Evolutionary conservation across 176 grass and related monocot species (phyloP).

Genomic region (Rhynchospora pubera): DNA sequence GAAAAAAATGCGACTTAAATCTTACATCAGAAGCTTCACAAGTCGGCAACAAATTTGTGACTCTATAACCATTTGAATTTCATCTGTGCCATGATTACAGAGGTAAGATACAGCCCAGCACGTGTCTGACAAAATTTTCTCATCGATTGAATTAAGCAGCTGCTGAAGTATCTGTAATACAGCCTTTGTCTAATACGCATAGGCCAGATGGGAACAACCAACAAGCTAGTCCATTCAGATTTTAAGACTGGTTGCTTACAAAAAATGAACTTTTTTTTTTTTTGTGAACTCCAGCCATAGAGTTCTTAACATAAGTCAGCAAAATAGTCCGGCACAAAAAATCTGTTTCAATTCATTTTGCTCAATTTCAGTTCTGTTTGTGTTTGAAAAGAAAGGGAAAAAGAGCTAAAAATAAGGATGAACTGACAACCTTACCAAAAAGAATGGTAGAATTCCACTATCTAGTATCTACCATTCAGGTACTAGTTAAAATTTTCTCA

Average conservation of each 20-base stretch:
- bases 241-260: background rate
- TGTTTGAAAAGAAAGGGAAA: background rate
- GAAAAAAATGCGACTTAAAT: slow-evolving; percentile 14
- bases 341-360: background rate
- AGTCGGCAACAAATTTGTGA: slow-evolving; percentile 42
- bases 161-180: slow-evolving; percentile 52
- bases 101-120: slow-evolving; percentile 57
- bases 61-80: slow-evolving; percentile 46
- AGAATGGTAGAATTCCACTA: background rate
- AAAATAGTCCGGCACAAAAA: background rate
- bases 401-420: background rate
- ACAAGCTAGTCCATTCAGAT: background rate
- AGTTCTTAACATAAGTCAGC: background rate
- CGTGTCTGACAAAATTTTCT: slow-evolving; percentile 67
- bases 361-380: background rate
- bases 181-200: slow-evolving; percentile 51
- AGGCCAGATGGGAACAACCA: slow-evolving; percentile 21
- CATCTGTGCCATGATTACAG: slow-evolving; percentile 29
- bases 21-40: slow-evolving; percentile 77
- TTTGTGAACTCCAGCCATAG: background rate
- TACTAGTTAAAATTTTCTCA: too few relatives aligned
- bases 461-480: background rate
- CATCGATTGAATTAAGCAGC: slow-evolving; percentile 69
- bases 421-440: background rate
- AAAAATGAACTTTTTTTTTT: background rate